Evolutionary conservation across 1,139 yeast species (phyloP).

Genomic region (Sugiyamaella sp.): DNA sequence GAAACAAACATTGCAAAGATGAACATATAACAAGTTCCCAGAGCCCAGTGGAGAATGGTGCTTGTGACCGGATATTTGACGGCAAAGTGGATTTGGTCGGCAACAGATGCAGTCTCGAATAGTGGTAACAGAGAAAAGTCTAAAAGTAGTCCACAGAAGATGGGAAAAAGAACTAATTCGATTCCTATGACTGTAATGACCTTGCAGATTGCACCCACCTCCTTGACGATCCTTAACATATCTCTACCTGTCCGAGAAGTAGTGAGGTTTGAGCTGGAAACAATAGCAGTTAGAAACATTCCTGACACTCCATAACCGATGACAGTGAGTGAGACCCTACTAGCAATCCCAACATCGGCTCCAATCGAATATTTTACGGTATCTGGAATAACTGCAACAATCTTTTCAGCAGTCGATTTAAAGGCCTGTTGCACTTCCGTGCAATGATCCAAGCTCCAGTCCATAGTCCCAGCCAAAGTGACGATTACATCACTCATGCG

Average conservation of each 20-base stretch:
- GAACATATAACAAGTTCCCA: conserved; percentile 87
- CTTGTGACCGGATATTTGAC: conserved; percentile 35
- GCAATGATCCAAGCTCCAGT: neutral
- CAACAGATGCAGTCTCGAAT: conserved; percentile 31
- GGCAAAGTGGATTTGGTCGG: conserved; percentile 26
- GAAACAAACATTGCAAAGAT: conserved; percentile 84
- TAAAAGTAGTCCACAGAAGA: conserved; percentile 78
- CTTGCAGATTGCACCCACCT: conserved; percentile 62
- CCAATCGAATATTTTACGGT: neutral
- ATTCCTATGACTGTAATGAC: conserved; percentile 74
- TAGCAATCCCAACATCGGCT: conserved; percentile 3
- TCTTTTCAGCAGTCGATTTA: neutral
- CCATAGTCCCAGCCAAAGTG: neutral
- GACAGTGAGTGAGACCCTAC: conserved; percentile 1
- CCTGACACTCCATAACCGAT: conserved; percentile 7
- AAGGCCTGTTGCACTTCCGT: neutral
- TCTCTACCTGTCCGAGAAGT: conserved; percentile 13
- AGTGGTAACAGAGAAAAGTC: conserved; percentile 59
- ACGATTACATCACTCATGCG: neutral
- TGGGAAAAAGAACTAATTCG: conserved; percentile 83
- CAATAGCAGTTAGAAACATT: neutral
- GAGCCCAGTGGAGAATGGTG: conserved; percentile 58
- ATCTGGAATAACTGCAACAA: neutral
- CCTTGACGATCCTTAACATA: conserved; percentile 26
- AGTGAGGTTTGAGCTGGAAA: neutral